Evolutionary conservation across 305 asterid genomes (phyloP).

Genomic region (Rubia occidens): DNA sequence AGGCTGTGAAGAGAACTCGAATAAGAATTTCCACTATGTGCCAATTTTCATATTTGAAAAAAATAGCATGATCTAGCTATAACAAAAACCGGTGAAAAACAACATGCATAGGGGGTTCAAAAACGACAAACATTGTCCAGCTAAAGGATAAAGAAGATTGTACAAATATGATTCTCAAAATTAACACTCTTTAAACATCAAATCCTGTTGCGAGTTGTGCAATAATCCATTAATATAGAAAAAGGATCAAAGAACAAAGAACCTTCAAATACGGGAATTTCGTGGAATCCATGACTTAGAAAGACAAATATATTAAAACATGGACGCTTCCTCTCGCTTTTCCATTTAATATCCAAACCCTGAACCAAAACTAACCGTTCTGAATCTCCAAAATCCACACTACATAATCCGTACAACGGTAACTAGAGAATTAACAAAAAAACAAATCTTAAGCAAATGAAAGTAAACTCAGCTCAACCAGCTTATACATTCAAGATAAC

Average conservation of each 20-base stretch:
- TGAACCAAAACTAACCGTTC: neutral
- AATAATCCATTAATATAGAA: neutral
- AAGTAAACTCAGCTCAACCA: neutral
- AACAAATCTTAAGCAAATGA: neutral
- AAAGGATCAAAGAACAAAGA: neutral
- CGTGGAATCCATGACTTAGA: neutral
- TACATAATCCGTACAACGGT: neutral
- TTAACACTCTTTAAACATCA: neutral
- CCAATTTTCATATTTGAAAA: neutral
- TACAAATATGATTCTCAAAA: neutral
- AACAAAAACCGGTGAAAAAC: neutral
- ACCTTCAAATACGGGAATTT: neutral
- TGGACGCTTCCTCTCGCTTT: neutral
- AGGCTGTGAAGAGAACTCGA: neutral
- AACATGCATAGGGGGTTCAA: neutral
- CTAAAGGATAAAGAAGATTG: neutral
- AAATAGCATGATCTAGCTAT: neutral
- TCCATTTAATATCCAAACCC: neutral
- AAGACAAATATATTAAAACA: neutral
- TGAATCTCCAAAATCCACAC: neutral
- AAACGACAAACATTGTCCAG: neutral
- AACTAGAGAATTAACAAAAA: neutral
- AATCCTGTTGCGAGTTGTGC: neutral
- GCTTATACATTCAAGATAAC: constrained; percentile 7
- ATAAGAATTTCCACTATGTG: neutral